phyloP scores from a whole-genome alignment of 2,329 filamentous ascomycete species.

The Fusarium bulbicola region DNA sequence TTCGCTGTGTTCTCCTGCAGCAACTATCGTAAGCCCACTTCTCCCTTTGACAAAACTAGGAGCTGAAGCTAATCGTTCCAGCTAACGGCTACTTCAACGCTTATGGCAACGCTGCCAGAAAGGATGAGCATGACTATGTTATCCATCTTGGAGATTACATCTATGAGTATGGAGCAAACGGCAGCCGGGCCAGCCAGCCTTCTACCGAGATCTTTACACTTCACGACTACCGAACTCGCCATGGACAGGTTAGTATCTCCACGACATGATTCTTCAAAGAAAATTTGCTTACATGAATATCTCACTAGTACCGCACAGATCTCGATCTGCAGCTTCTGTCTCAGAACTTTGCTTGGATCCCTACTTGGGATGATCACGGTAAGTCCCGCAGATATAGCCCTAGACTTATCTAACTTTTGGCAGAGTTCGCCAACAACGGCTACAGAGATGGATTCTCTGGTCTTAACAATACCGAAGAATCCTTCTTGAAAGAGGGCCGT shows the following conservation, averaged over 20 bases:
- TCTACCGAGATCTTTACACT: slow-evolving; percentile 31
- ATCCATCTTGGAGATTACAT: slow-evolving; percentile 70
- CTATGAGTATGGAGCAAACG: slow-evolving; percentile 60
- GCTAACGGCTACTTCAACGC: slow-evolving; percentile 65
- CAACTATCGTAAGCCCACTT: slow-evolving; percentile 61
- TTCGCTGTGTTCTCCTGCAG: slow-evolving; percentile 77
- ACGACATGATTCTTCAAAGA: fast-evolving
- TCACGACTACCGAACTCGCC: slow-evolving; percentile 55
- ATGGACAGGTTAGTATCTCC: slow-evolving; percentile 11
- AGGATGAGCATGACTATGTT: slow-evolving; percentile 68
- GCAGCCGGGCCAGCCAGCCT: slow-evolving; percentile 41
- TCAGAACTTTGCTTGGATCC: slow-evolving; percentile 55
- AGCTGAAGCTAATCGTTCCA: background rate
- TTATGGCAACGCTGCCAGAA: slow-evolving; percentile 66
- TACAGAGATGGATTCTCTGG: slow-evolving; percentile 69
- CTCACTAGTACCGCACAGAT: slow-evolving; percentile 51
- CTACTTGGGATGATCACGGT: slow-evolving; percentile 50
- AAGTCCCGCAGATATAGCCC: fast-evolving
- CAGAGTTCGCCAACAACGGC: slow-evolving; percentile 69
- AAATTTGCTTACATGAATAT: fast-evolving
- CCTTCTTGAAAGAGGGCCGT: slow-evolving; percentile 9
- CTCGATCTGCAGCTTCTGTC: slow-evolving; percentile 53
- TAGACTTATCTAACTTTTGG: fast-evolving
- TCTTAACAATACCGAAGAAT: slow-evolving; percentile 61
- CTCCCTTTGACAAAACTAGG: fast-evolving